Conservation (phyloP, 331 rosid species). For the Pyracantha coccinea region DNA sequence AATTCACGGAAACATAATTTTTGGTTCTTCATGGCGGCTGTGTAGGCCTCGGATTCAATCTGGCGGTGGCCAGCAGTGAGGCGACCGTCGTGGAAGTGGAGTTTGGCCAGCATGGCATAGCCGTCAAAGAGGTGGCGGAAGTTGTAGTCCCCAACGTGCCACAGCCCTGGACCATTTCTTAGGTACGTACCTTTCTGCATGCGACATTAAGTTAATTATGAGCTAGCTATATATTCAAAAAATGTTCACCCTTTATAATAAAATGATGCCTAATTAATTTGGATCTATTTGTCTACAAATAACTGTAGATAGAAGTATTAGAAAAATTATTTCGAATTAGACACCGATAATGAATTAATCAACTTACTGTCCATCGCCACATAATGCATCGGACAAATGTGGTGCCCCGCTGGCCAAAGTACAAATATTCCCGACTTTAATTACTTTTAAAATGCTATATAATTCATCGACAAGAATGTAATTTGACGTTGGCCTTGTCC, state of each 20-base stretch:
- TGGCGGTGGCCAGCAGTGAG: constrained; percentile 73
- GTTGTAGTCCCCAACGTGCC: constrained; percentile 81
- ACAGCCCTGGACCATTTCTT: constrained; percentile 93
- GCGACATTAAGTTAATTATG: constrained; percentile 4
- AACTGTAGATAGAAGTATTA: not conserved
- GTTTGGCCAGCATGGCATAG: constrained; percentile 74
- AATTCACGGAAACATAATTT: constrained; percentile 86
- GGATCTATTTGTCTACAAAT: not conserved
- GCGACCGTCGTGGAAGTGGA: constrained; percentile 47
- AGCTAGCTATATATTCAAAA: not conserved
- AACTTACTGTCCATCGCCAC: not conserved
- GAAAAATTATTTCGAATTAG: not conserved
- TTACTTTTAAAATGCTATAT: not conserved
- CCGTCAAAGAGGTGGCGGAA: constrained; percentile 97
- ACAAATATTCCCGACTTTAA: not conserved
- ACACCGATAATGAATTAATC: not conserved
- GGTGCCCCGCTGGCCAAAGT: not conserved
- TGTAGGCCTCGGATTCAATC: constrained; percentile 71
- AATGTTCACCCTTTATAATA: not conserved
- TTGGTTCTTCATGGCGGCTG: constrained; percentile 61
- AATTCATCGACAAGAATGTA: not conserved
- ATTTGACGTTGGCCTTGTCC: not conserved
- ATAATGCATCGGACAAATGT: not conserved
- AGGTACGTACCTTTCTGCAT: constrained; percentile 94
- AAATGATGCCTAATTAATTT: not conserved